Conservation (phyloP, 352 stramenopile genomes). For the Globisporangium splendens region DNA sequence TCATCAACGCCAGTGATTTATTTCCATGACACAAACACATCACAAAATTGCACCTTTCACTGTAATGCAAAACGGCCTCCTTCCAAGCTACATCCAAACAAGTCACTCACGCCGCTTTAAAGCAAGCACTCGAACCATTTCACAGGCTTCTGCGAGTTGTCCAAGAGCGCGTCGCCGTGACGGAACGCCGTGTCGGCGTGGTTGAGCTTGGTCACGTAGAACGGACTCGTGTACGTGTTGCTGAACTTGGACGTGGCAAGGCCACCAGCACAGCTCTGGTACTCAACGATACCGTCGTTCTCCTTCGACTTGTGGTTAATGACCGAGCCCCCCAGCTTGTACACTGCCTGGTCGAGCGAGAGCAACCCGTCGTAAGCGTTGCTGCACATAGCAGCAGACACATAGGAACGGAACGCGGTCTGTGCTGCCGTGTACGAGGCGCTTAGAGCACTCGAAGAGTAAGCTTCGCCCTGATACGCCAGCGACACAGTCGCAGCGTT, state of each 20-base stretch:
- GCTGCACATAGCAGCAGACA: constrained; percentile 21
- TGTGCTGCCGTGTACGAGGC: too few species aligned
- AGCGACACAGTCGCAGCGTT: too few species aligned
- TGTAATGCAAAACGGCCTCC: too few species aligned
- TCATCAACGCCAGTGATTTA: too few species aligned
- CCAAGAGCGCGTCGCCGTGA: constrained; percentile 50
- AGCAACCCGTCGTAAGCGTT: constrained; percentile 30
- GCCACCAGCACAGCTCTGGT: constrained; percentile 47
- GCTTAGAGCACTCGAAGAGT: too few species aligned
- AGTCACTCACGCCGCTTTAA: constrained; percentile 12
- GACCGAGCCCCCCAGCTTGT: constrained; percentile 17
- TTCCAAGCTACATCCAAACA: too few species aligned
- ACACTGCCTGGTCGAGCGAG: constrained; percentile 27
- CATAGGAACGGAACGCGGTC: too few species aligned
- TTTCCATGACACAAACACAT: too few species aligned
- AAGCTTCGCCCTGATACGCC: too few species aligned
- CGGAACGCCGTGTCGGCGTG: constrained; percentile 61
- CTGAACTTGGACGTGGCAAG: constrained; percentile 30
- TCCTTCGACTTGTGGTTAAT: constrained; percentile 16
- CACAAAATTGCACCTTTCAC: too few species aligned
- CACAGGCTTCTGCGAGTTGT: constrained; percentile 43
- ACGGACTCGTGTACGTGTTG: constrained; percentile 32
- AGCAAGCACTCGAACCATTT: constrained; percentile 79
- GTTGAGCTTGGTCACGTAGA: constrained; percentile 65
- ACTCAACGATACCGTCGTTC: constrained; percentile 41